Base-by-base conservation (phyloP, 2,329 filamentous ascomycete species). In the Neoascochyta sp. region DNA sequence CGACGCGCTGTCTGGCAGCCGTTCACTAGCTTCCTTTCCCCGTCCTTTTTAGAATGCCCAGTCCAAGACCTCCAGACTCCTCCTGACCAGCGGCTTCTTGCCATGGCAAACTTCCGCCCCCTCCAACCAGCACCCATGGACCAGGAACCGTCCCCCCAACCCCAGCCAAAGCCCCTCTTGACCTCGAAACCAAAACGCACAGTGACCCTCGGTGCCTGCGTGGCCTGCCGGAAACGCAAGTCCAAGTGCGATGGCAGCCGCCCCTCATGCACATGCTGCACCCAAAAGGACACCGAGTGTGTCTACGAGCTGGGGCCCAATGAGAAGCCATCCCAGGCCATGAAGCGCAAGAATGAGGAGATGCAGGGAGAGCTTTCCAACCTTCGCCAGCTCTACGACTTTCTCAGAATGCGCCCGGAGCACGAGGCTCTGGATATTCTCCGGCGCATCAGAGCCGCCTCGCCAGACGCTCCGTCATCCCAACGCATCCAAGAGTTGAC, bases 281-380 rank as follows among this genome's bases (percentile, higher is more conserved):
- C 42, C 10, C 55, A 57, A 20, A 60, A 60, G 29, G 52, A 57
- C 14, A 57, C 55, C 2, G 34, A 47, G 16, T 60, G 55, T 27
- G 22, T 57, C 12, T 60, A 57, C 33, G 55, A 60, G 31, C 38
- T 60, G n/a, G 53, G 55, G 2, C 55, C 55, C 13, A 57, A 60
- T 27, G 55, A 60, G 27, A 57, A 57, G 34, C 55, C 55, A 6
- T 57, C 51, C 1, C 55, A 60, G 41, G 55, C 55, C 9, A 57
- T 58, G 52, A 60, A 60, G 34, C 44, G 55, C 9, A 58, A 58
- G 30, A 58, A 60, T 16, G 55, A 60, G 24, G 55, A 60, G 29
- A 60, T 60, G 52, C 55, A 58, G 26, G 52, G 51, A 9, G 55
- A 60, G 32, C 38, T 60, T 4, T 51, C 47, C 1, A 52, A 56